Percentiles rank a stretch among this genome's conserved stretches.
Evolutionary conservation across 805 yeast genomes (phyloP).

Genomic region (Candida jianshihensis): DNA sequence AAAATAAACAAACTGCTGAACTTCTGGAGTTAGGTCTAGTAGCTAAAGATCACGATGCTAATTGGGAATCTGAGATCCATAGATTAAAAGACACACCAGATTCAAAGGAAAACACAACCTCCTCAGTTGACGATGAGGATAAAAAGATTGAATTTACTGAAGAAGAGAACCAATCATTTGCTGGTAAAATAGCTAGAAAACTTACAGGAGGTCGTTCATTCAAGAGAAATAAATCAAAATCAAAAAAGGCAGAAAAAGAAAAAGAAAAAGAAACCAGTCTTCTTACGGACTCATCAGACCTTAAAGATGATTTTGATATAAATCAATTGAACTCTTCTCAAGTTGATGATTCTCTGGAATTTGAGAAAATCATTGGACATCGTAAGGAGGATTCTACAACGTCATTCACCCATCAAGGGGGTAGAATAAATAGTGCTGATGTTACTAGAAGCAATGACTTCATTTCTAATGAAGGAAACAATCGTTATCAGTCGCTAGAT

Average conservation of each 20-base stretch:
- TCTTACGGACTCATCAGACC: conserved; percentile 6
- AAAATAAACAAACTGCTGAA: conserved; percentile 36
- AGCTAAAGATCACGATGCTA: conserved; percentile 72
- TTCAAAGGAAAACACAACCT: conserved; percentile 8
- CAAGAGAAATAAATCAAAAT: conserved; percentile 13
- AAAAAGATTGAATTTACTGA: conserved; percentile 26
- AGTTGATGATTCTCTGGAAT: conserved; percentile 3
- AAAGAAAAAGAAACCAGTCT: conserved; percentile 10
- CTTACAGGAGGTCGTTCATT: conserved; percentile 28
- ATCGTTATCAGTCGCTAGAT: conserved; percentile 1
- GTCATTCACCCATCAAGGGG: conserved; percentile 13
- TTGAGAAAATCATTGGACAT: conserved; percentile 3
- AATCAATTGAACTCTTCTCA: too few relatives aligned
- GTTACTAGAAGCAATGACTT: conserved; percentile 19
- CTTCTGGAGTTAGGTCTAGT: conserved; percentile 70
- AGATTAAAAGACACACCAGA: conserved; percentile 13
- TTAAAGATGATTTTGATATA: too few relatives aligned
- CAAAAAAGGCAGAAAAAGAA: too few relatives aligned
- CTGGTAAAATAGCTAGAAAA: conserved; percentile 36
- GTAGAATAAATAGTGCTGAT: conserved; percentile 4
- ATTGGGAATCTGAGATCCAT: conserved; percentile 59
- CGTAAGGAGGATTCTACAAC: conserved; percentile 12
- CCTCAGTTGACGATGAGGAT: conserved; percentile 17
- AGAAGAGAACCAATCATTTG: conserved; percentile 29
- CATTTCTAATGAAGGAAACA: conserved; percentile 5